These are phyloP conservation scores for Cladosporium sp. DNA, from an alignment of 2,329 filamentous ascomycete genomes.

Conservation along the genomic window DNA sequence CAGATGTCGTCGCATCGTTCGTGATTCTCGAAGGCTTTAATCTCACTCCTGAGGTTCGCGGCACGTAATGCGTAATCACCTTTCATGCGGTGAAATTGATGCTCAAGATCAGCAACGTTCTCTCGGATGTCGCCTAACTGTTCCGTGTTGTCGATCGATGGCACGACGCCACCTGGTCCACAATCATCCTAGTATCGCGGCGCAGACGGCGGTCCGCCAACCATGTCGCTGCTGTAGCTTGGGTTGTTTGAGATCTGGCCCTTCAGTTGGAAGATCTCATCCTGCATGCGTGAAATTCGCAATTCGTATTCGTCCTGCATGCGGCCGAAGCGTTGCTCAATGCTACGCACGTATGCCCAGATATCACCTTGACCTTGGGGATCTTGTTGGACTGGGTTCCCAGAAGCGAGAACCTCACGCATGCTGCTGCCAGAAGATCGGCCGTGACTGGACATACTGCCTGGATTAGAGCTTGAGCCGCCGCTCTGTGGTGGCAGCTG, in stretches of 20 bases:
- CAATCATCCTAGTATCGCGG: constrained; percentile 11
- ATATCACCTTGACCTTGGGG: constrained; percentile 49
- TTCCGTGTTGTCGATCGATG: neutral
- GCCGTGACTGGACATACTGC: constrained; percentile 55
- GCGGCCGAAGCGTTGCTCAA: constrained; percentile 58
- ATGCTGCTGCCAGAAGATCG: constrained; percentile 59
- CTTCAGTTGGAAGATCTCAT: constrained; percentile 43
- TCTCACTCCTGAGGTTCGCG: neutral
- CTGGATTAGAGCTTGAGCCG: constrained; percentile 45
- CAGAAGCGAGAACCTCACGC: constrained; percentile 62
- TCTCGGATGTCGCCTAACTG: neutral
- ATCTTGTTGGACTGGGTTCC: constrained; percentile 38
- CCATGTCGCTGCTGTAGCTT: constrained; percentile 36
- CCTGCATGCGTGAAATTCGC: constrained; percentile 45
- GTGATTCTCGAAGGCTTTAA: neutral
- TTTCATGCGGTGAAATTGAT: neutral
- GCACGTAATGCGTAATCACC: neutral
- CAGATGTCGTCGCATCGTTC: neutral
- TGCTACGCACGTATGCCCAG: constrained; percentile 69
- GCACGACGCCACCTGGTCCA: neutral
- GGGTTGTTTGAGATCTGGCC: constrained; percentile 29
- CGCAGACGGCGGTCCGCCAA: constrained; percentile 9
- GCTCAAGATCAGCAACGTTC: neutral
- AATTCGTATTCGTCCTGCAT: constrained; percentile 51
- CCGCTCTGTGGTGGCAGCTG: constrained; percentile 30